These are phyloP conservation scores for Lactarius vividus DNA, from an alignment of 768 basidiomycete genomes.

Conservation along the genomic window DNA sequence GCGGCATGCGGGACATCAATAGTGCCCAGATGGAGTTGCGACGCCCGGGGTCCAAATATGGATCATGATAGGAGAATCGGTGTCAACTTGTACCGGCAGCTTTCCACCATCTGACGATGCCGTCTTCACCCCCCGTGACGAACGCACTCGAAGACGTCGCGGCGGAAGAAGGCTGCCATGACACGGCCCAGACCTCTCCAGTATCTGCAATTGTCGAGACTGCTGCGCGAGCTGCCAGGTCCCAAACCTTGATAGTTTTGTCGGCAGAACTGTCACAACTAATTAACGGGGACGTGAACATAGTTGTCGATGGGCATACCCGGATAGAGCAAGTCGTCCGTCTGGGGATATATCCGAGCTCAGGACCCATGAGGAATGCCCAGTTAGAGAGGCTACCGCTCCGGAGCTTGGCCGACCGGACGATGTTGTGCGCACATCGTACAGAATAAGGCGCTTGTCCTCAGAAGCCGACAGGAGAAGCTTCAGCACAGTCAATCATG, in stretches of 20 bases:
- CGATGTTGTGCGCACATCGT: conserved; percentile 77
- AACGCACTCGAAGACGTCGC: conserved; percentile 60
- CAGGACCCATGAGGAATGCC: conserved; percentile 91
- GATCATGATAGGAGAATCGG: not conserved
- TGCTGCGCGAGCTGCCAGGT: conserved; percentile 66
- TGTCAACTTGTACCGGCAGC: conserved; percentile 52
- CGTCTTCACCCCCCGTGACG: conserved; percentile 75
- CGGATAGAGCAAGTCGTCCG: conserved; percentile 73
- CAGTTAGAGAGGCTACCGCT: conserved; percentile 80
- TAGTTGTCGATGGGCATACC: conserved; percentile 46
- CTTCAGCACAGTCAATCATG: conserved; percentile 39
- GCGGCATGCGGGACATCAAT: not conserved
- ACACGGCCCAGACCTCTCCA: conserved; percentile 81
- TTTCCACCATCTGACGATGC: conserved; percentile 73
- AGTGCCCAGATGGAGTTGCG: not conserved
- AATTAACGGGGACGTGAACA: conserved; percentile 8
- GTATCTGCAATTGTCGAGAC: conserved; percentile 78
- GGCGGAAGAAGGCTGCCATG: conserved; percentile 68
- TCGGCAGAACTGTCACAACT: conserved; percentile 63
- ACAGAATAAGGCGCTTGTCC: conserved; percentile 86
- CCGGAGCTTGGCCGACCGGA: conserved; percentile 62
- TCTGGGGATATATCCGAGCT: conserved; percentile 81
- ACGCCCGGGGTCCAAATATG: not conserved
- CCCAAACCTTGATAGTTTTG: conserved; percentile 86
- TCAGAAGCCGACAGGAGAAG: conserved; percentile 88